These are phyloP conservation scores for Lobosporangium transversale DNA, from an alignment of 192 early-diverging fungal species.

Conservation along the genomic window DNA sequence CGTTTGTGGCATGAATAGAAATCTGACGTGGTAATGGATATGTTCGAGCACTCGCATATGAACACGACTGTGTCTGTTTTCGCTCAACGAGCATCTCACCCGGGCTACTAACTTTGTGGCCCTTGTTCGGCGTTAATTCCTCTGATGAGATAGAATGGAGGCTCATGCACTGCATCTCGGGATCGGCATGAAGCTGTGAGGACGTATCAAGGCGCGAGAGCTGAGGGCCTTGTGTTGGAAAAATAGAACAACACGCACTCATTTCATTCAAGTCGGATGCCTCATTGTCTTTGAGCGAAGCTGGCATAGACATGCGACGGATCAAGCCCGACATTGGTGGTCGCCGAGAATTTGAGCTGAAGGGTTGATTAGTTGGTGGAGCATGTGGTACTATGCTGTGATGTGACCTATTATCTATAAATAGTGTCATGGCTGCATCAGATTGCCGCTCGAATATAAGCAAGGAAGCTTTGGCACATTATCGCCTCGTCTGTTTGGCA, in stretches of 20 bases:
- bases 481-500: too few species aligned
- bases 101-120: not conserved
- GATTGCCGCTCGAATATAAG: too few species aligned
- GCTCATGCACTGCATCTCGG: not conserved
- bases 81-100: not conserved
- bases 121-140: not conserved
- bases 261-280: not conserved
- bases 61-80: not conserved
- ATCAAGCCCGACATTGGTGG: constrained; percentile 17
- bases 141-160: not conserved
- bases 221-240: constrained; percentile 3
- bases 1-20: constrained; percentile 24
- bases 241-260: not conserved
- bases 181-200: not conserved
- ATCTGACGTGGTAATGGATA: constrained; percentile 22
- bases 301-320: constrained; percentile 51
- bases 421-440: too few species aligned
- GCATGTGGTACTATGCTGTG: not conserved
- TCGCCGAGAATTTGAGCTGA: not conserved
- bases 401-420: not conserved
- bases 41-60: not conserved
- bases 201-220: not conserved
- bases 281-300: constrained; percentile 1
- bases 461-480: too few species aligned
- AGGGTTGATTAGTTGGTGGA: not conserved